Conservation (phyloP, 768 basidiomycete genomes). For the Crassisporium funariophilum region DNA sequence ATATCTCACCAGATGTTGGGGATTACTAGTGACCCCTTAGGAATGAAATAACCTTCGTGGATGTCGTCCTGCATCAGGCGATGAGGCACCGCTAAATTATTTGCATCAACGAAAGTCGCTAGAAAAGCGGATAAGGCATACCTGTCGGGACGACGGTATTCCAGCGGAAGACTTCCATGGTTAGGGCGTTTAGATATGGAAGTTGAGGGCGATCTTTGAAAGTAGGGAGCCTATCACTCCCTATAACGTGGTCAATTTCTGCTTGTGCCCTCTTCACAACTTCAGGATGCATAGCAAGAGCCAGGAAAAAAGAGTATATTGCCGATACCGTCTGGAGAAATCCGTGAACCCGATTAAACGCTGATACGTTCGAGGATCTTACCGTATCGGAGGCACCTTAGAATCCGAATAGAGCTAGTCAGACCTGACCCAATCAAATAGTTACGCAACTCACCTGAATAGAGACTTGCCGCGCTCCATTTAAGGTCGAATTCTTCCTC, state of each 20-base stretch:
- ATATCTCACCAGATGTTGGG: slow-evolving; percentile 55
- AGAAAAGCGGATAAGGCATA: slow-evolving; percentile 2
- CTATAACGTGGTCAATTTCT: slow-evolving; percentile 63
- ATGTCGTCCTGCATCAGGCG: slow-evolving; percentile 60
- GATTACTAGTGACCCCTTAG: slow-evolving; percentile 56
- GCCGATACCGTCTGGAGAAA: slow-evolving; percentile 58
- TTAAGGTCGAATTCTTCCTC: slow-evolving; percentile 67
- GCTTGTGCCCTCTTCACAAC: slow-evolving; percentile 59
- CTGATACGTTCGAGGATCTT: slow-evolving; percentile 18
- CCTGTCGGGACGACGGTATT: slow-evolving; percentile 49
- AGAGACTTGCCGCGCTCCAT: slow-evolving; percentile 63
- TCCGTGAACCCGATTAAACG: not conserved
- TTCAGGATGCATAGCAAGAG: slow-evolving; percentile 58
- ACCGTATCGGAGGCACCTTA: slow-evolving; percentile 64
- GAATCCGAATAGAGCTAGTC: slow-evolving; percentile 3
- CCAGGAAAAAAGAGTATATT: slow-evolving; percentile 62
- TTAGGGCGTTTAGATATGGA: slow-evolving; percentile 62
- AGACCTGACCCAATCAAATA: not conserved
- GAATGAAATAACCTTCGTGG: slow-evolving; percentile 63
- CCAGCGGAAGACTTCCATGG: slow-evolving; percentile 60
- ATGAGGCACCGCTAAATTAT: slow-evolving; percentile 49
- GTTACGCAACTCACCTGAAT: slow-evolving; percentile 42
- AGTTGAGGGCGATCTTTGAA: slow-evolving; percentile 58
- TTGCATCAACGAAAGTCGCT: slow-evolving; percentile 13
- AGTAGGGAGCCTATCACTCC: slow-evolving; percentile 60